Evolutionary conservation across 345 rosid species (phyloP), one percentile per base, ranked within the genome.

Genomic region (Mangifera indica): DNA sequence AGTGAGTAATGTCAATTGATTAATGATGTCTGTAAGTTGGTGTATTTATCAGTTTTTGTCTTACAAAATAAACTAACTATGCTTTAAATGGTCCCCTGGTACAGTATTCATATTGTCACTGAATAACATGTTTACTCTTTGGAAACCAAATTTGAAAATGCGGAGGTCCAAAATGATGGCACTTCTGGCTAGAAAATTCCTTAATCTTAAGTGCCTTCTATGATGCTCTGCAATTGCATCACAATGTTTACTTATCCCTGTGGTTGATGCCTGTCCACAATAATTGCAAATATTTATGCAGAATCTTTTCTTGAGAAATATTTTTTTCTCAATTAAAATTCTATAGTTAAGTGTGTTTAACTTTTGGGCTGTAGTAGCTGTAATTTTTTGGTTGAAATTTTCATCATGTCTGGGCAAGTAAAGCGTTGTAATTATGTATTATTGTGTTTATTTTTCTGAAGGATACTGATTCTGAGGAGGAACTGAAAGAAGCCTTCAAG

Each of bases 401-500:
- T 21, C 11, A 42, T 21, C 4, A 44, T 45, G 32, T 65, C 45
- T 48, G 22, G 40, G 6, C 22, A 3, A 14, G 15, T 65, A 46
- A 13, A 24, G n/a, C 7, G 9, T 65, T 14, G 40, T 25, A 25
- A 65, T 17, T 24, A 10, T 5, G 25, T 37, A 42, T 48, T 3
- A 25, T 4, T 65, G 10, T 52, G 22, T 56, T 34, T 7, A 4
- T 57, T 42, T 54, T 64, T 46, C 15, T 63, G 63, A 55, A 79
- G 82, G 88, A 85, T 73, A 85, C 83, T 54, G 86, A 84, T 52
- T 80, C 80, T 10, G 84, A 84, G 76, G 86, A 82, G 72, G 88
- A 84, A 72, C 73, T 79, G 53, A 79, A 71, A 68, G 82, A 75
- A 67, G 82, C 79, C 45, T 79, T 79, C 82, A 74, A 84, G 82